phyloP scores from a whole-genome alignment of 305 asterid genomes.

The Fraxinus nigra region DNA sequence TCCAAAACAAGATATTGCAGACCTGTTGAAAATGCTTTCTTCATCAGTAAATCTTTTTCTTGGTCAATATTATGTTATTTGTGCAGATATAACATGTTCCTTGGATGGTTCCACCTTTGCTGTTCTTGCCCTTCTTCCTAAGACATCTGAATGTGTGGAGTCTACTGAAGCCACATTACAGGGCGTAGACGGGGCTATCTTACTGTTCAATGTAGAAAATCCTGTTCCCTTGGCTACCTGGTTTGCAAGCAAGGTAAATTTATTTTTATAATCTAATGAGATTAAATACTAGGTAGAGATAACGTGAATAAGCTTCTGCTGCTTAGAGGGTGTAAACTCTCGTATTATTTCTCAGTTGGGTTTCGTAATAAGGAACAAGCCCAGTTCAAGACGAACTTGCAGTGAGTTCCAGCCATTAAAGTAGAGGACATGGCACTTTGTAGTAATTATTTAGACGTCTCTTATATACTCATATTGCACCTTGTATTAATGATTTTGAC shows the following conservation, averaged over 20 bases:
- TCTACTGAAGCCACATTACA: conserved; percentile 30
- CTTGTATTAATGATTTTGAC: background rate
- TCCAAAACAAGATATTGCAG: background rate
- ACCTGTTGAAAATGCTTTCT: background rate
- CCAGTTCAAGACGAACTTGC: background rate
- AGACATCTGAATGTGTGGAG: conserved; percentile 22
- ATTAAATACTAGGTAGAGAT: background rate
- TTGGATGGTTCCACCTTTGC: conserved; percentile 59
- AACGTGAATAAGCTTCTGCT: background rate
- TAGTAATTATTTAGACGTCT: background rate
- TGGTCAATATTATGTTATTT: conserved; percentile 21
- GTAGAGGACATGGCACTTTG: conserved; percentile 1
- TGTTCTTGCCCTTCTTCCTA: conserved; percentile 58
- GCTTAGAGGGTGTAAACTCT: background rate
- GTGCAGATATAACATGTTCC: conserved; percentile 74
- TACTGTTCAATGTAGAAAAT: conserved; percentile 60
- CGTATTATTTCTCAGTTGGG: background rate
- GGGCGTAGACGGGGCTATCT: conserved; percentile 52
- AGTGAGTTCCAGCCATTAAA: background rate
- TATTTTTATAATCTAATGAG: background rate
- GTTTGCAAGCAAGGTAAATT: conserved; percentile 73
- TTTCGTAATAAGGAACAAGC: background rate
- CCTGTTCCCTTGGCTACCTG: conserved; percentile 66
- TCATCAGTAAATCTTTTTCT: background rate
- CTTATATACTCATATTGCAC: background rate